phyloP scores from a whole-genome alignment of 257 asterid species.

The Lithospermum erythrorhizon region DNA sequence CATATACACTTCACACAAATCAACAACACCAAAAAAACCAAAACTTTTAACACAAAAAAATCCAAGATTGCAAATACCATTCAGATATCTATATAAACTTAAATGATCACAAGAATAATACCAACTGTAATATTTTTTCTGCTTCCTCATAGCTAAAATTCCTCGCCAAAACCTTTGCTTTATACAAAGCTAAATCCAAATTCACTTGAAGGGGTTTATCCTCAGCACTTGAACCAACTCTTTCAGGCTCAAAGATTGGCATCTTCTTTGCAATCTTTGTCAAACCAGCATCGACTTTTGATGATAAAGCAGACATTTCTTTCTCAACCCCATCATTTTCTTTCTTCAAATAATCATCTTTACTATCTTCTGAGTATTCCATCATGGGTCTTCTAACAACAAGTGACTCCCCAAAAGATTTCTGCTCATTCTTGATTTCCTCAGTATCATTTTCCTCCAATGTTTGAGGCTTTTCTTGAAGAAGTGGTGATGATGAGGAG shows the following conservation, averaged over 20 bases:
- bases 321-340: conserved; percentile 4
- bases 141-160: conserved; percentile 61
- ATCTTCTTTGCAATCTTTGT: conserved; percentile 59
- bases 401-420: conserved; percentile 67
- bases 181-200: conserved; percentile 79
- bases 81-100: not conserved
- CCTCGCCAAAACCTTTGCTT: conserved; percentile 56
- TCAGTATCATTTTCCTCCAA: conserved; percentile 21
- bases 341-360: not conserved
- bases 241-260: conserved; percentile 85
- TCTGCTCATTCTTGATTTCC: conserved; percentile 58
- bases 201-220: conserved; percentile 70
- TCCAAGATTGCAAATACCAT: not conserved
- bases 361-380: conserved; percentile 27
- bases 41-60: not conserved
- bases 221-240: conserved; percentile 33
- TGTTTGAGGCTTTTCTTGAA: conserved; percentile 45
- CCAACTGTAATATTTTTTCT: conserved; percentile 64
- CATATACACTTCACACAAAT: conserved; percentile 56
- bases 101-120: conserved; percentile 12
- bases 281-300: conserved; percentile 48
- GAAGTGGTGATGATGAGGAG: conserved; percentile 34
- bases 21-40: conserved; percentile 4
- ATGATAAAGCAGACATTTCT: conserved; percentile 15
- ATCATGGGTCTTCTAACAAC: conserved; percentile 74